Evolutionary conservation across 495 filamentous ascomycete genomes (phyloP).

Genomic region (Talaromyces liani): DNA sequence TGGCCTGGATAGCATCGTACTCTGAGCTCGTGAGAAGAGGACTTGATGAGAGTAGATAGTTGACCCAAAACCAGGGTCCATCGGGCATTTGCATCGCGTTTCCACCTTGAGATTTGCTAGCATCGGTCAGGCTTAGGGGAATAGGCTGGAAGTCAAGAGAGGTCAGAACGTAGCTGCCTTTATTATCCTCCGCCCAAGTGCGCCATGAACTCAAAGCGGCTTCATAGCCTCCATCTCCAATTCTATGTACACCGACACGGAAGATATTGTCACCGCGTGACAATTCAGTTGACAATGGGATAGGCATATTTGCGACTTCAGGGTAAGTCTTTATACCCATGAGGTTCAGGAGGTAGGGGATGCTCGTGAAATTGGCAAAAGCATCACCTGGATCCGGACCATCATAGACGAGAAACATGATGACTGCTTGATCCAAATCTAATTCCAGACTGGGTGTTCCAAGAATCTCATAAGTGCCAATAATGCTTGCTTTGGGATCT

Average conservation of each 20-base stretch:
- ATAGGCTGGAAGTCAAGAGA: slow-evolving; percentile 28
- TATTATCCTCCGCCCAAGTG: slow-evolving; percentile 22
- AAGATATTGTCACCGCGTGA: slow-evolving; percentile 26
- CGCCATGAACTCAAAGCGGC: slow-evolving; percentile 20
- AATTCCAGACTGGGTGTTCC: slow-evolving; percentile 17
- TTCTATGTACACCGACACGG: slow-evolving; percentile 25
- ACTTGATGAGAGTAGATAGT: slow-evolving; percentile 22
- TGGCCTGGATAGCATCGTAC: slow-evolving; percentile 22
- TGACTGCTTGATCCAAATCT: slow-evolving; percentile 21
- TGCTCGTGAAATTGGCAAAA: slow-evolving; percentile 23
- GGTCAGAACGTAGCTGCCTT: slow-evolving; percentile 21
- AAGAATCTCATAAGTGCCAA: slow-evolving; percentile 25
- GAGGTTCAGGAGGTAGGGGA: slow-evolving; percentile 19
- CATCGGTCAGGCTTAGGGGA: slow-evolving; percentile 25
- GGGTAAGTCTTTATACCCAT: slow-evolving; percentile 20
- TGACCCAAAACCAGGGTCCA: slow-evolving; percentile 27
- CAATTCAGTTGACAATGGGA: slow-evolving; percentile 19
- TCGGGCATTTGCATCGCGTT: slow-evolving; percentile 34
- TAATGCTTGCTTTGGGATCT: slow-evolving; percentile 25
- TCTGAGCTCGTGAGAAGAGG: slow-evolving; percentile 17
- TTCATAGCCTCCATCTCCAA: slow-evolving; percentile 17
- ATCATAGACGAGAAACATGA: slow-evolving; percentile 33
- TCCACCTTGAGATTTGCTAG: slow-evolving; percentile 26
- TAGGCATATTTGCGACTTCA: slow-evolving; percentile 26
- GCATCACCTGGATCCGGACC: slow-evolving; percentile 23